A percentile compares a stretch with the other conserved stretches of the same genome.
These are phyloP conservation scores for Amanita polypyramis DNA, from an alignment of 768 basidiomycete species.

Conservation along the genomic window DNA sequence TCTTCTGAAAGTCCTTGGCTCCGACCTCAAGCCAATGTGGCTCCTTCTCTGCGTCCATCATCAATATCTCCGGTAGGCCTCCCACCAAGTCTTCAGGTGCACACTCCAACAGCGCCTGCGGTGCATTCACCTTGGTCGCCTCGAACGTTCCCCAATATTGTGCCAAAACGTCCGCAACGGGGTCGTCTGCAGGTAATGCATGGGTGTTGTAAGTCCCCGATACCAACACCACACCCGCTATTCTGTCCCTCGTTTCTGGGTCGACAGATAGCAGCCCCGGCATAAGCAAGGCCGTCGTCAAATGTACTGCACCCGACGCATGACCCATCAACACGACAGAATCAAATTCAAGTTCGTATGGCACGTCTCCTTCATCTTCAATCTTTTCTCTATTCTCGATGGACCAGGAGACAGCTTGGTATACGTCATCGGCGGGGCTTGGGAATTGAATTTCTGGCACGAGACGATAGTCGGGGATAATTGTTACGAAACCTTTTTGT, in stretches of 20 bases:
- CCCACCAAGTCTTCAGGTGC: slow-evolving; percentile 24
- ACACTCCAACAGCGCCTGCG: slow-evolving; percentile 28
- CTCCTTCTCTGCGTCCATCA: slow-evolving; percentile 44
- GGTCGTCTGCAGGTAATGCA: slow-evolving; percentile 14
- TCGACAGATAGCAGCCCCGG: slow-evolving; percentile 22
- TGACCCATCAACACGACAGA: slow-evolving; percentile 44
- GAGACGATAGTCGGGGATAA: slow-evolving; percentile 63
- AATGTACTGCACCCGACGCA: slow-evolving; percentile 49
- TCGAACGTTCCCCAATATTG: slow-evolving; percentile 31
- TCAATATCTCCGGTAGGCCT: slow-evolving; percentile 33
- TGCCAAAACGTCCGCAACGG: slow-evolving; percentile 19
- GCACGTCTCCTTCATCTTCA: not conserved
- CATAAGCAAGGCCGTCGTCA: slow-evolving; percentile 32
- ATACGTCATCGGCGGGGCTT: slow-evolving; percentile 41
- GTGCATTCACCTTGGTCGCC: slow-evolving; percentile 24
- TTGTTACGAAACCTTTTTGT: slow-evolving; percentile 43
- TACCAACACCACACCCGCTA: slow-evolving; percentile 36
- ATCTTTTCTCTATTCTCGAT: slow-evolving; percentile 22
- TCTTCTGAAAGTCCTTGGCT: slow-evolving; percentile 26
- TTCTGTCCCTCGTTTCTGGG: slow-evolving; percentile 16
- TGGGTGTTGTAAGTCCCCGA: slow-evolving; percentile 34
- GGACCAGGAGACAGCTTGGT: slow-evolving; percentile 49
- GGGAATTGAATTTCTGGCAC: slow-evolving; percentile 50
- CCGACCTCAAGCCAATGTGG: slow-evolving; percentile 31
- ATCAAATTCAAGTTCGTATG: slow-evolving; percentile 24